phyloP scores from a whole-genome alignment of 345 rosid species.

The Ceriops tagal region DNA sequence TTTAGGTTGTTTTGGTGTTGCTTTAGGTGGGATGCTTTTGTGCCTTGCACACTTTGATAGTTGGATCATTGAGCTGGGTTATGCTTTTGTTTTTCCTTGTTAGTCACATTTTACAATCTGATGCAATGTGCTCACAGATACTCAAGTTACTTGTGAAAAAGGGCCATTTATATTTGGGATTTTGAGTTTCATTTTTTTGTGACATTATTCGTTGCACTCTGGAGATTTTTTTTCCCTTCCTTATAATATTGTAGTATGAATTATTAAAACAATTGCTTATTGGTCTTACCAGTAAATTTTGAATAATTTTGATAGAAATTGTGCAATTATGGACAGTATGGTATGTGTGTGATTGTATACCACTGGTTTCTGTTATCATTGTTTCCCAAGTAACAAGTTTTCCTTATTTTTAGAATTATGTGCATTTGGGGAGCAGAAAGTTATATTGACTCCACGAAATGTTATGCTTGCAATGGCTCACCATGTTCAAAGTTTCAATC shows the following conservation, averaged over 20 bases:
- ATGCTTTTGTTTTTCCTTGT: background rate
- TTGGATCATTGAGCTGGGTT: background rate
- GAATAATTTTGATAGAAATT: background rate
- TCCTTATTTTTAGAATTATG: conserved; percentile 44
- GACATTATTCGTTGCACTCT: background rate
- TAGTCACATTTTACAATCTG: too few relatives aligned
- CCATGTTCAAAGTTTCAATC: conserved; percentile 56
- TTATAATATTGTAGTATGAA: background rate
- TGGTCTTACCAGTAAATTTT: background rate
- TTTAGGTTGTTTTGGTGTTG: background rate
- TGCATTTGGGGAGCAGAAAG: conserved; percentile 29
- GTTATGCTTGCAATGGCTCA: conserved; percentile 70
- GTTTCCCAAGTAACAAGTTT: background rate
- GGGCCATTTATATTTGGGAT: background rate
- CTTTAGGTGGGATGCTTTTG: background rate
- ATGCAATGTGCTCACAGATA: background rate
- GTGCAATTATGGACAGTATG: background rate
- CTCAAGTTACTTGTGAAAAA: background rate
- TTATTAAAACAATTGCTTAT: background rate
- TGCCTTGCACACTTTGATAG: background rate
- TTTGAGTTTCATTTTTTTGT: background rate
- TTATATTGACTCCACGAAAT: conserved; percentile 52
- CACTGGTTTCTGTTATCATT: background rate
- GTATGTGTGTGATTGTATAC: background rate
- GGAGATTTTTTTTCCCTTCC: background rate